These are phyloP conservation scores for Pseudopithomyces chartarum DNA, from an alignment of 2,329 filamentous ascomycete species.

Conservation along the genomic window DNA sequence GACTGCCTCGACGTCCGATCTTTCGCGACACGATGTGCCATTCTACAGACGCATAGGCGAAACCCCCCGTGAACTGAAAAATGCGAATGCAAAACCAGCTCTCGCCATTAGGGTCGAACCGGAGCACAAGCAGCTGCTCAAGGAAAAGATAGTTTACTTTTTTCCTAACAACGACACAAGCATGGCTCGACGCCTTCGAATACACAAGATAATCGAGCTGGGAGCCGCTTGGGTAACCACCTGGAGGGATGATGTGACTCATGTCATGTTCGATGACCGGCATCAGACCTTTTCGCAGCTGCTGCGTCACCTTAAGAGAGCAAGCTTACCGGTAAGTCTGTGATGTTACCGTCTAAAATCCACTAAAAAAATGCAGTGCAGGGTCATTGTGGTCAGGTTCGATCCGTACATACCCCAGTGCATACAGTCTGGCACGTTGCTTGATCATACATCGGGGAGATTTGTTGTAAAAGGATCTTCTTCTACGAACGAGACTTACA, in stretches of 20 bases:
- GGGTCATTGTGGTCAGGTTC: conserved; percentile 56
- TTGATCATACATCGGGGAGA: conserved; percentile 61
- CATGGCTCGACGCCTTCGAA: conserved; percentile 69
- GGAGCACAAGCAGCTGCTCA: conserved; percentile 40
- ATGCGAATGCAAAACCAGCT: conserved; percentile 31
- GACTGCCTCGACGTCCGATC: conserved; percentile 26
- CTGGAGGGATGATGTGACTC: conserved; percentile 66
- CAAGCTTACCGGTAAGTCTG: conserved; percentile 53
- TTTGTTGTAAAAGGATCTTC: conserved; percentile 64
- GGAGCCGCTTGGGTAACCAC: conserved; percentile 73
- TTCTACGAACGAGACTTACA: conserved; percentile 11
- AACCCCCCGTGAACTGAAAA: conserved; percentile 37
- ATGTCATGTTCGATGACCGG: conserved; percentile 77
- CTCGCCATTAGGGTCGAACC: conserved; percentile 38
- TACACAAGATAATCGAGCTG: conserved; percentile 66
- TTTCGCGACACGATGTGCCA: conserved; percentile 16
- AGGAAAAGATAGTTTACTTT: conserved; percentile 59
- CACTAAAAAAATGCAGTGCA: conserved; percentile 27
- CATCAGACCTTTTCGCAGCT: conserved; percentile 67
- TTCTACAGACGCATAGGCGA: conserved; percentile 36
- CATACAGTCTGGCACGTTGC: conserved; percentile 44
- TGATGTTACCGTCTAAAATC: not conserved
- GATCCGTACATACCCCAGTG: conserved; percentile 53
- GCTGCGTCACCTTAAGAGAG: conserved; percentile 58
- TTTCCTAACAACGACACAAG: conserved; percentile 80